These are phyloP conservation scores for Calophaca sinica DNA, from an alignment of 306 rosid species.

Conservation along the genomic window DNA sequence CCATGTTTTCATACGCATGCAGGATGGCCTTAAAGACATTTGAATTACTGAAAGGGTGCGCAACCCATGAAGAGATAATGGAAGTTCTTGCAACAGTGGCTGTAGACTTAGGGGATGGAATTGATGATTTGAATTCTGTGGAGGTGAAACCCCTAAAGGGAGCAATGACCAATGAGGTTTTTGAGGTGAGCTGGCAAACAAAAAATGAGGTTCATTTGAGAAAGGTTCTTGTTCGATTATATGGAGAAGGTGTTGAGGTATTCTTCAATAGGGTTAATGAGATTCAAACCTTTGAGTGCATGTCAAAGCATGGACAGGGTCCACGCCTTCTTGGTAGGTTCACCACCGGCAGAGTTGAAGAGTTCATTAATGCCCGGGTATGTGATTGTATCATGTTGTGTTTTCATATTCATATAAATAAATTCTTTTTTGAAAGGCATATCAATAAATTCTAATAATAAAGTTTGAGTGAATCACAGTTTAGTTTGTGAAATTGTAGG, in stretches of 20 bases:
- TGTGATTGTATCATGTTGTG: slow-evolving; percentile 23
- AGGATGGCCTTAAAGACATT: slow-evolving; percentile 59
- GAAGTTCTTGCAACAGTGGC: slow-evolving; percentile 71
- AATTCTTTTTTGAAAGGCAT: not conserved
- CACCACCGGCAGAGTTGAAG: slow-evolving; percentile 80
- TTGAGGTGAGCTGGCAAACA: slow-evolving; percentile 75
- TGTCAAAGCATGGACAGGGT: slow-evolving; percentile 86
- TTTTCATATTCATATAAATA: not conserved
- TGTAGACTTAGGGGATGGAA: slow-evolving; percentile 68
- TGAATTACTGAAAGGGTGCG: slow-evolving; percentile 56
- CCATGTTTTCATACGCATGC: slow-evolving; percentile 27
- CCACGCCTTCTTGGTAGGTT: slow-evolving; percentile 91
- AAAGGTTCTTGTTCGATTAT: slow-evolving; percentile 76
- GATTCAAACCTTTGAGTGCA: slow-evolving; percentile 73
- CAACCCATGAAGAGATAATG: slow-evolving; percentile 59
- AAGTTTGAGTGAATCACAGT: not conserved
- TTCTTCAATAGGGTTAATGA: slow-evolving; percentile 88
- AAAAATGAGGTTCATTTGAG: slow-evolving; percentile 49
- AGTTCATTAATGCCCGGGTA: slow-evolving; percentile 95
- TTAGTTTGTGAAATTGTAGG: too few species aligned
- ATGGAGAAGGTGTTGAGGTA: slow-evolving; percentile 85
- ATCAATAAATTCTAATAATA: not conserved
- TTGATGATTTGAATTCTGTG: slow-evolving; percentile 60
- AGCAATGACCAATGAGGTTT: slow-evolving; percentile 94
- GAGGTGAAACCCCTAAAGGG: slow-evolving; percentile 76